phyloP scores from a whole-genome alignment of 73 alveolate genomes.

The Paramecium biaurelia region DNA sequence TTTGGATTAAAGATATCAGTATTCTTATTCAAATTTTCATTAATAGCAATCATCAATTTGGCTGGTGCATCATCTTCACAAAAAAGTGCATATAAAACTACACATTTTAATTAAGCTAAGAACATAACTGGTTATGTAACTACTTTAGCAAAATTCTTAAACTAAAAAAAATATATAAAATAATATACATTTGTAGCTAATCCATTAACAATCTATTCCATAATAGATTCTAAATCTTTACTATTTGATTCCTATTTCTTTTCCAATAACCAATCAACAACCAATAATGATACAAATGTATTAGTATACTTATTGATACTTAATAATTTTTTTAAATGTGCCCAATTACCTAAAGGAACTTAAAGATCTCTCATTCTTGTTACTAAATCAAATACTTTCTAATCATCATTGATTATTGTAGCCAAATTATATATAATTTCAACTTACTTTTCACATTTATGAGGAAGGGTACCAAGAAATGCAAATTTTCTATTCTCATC shows the following conservation, averaged over 20 bases:
- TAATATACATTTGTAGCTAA: not conserved
- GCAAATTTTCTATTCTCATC: not conserved
- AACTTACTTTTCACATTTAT: not conserved
- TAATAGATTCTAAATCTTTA: not conserved
- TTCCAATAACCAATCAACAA: not conserved
- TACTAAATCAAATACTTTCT: not conserved
- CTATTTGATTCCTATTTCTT: not conserved
- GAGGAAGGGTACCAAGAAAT: not conserved
- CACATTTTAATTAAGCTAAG: constrained; percentile 19
- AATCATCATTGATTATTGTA: not conserved
- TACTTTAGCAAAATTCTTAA: constrained; percentile 47
- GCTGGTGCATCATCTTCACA: constrained; percentile 55
- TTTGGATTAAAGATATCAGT: not conserved
- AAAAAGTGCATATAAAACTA: not conserved
- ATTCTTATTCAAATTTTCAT: not conserved
- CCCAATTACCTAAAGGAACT: not conserved
- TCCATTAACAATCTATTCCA: not conserved
- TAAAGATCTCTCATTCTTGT: not conserved
- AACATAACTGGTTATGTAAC: constrained; percentile 45
- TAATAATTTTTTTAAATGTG: constrained; percentile 1
- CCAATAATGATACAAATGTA: not conserved
- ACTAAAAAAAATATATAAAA: not conserved
- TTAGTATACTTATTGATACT: not conserved
- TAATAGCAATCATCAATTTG: not conserved
- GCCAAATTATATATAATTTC: not conserved